phyloP scores from a whole-genome alignment of 441 rosid genomes.

The Populus hybrid region DNA sequence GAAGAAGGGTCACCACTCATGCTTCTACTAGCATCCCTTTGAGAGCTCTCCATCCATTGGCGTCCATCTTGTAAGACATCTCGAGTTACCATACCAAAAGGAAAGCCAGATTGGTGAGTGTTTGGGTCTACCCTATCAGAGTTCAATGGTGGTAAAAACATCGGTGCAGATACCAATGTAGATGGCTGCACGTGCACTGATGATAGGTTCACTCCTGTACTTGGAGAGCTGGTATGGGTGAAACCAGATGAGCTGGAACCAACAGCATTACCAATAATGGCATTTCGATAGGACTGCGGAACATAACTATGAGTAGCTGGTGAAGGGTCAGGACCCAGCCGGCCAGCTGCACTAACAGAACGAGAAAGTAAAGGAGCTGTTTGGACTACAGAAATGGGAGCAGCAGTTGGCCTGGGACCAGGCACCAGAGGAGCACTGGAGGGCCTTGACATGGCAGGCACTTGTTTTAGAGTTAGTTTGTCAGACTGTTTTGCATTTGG shows the following conservation, averaged over 20 bases:
- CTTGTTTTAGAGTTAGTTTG: constrained; percentile 37
- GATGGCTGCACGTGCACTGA: constrained; percentile 47
- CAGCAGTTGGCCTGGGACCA: constrained; percentile 50
- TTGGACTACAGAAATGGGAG: constrained; percentile 56
- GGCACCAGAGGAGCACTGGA: constrained; percentile 85
- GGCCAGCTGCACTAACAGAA: constrained; percentile 83
- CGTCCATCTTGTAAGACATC: constrained; percentile 49
- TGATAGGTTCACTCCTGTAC: constrained; percentile 44
- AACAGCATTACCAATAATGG: constrained; percentile 67
- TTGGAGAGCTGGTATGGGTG: constrained; percentile 44
- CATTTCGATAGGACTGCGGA: constrained; percentile 80
- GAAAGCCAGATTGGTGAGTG: constrained; percentile 49
- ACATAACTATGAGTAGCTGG: constrained; percentile 46
- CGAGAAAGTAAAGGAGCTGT: constrained; percentile 65
- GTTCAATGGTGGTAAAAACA: constrained; percentile 36
- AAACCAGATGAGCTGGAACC: constrained; percentile 56
- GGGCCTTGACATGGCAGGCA: constrained; percentile 71
- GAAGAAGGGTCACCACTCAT: constrained; percentile 30
- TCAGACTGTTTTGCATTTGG: constrained; percentile 43
- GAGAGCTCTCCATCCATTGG: constrained; percentile 62
- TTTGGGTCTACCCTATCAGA: constrained; percentile 44
- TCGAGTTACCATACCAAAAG: constrained; percentile 42
- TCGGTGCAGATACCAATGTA: constrained; percentile 40
- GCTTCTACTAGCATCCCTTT: constrained; percentile 32
- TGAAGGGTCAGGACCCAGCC: constrained; percentile 65